Evolutionary conservation across 148 eudicot species (phyloP).

Genomic region (Vaccinium darrowii): DNA sequence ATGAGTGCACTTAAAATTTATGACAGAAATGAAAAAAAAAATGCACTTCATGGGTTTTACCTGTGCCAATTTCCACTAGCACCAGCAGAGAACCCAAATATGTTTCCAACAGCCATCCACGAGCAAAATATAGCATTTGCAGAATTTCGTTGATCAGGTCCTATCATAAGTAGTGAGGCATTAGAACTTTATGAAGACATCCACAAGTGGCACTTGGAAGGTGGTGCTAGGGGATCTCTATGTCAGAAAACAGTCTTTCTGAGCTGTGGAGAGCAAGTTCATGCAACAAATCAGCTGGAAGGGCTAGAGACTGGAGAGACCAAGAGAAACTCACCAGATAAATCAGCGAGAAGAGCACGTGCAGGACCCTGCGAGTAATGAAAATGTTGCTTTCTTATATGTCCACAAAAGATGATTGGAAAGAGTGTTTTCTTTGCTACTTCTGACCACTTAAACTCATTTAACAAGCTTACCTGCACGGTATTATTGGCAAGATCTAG

Average conservation of each 20-base stretch:
- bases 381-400: background rate
- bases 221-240: slow-evolving; percentile 8
- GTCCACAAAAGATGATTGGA: too few species aligned
- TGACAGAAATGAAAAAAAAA: background rate
- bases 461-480: slow-evolving; percentile 65
- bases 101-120: slow-evolving; percentile 99
- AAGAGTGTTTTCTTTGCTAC: background rate
- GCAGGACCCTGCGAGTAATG: slow-evolving; percentile 79
- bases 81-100: slow-evolving; percentile 91
- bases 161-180: slow-evolving; percentile 37
- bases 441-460: slow-evolving; percentile 1
- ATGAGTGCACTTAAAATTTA: background rate
- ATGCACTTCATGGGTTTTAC: slow-evolving; percentile 33
- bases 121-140: slow-evolving; percentile 94
- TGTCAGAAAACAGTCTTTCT: slow-evolving; percentile 12
- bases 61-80: slow-evolving; percentile 90
- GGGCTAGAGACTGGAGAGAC: background rate
- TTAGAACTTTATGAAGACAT: slow-evolving; percentile 19
- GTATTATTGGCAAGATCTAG: slow-evolving; percentile 97
- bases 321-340: slow-evolving; percentile 54
- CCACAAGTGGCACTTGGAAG: slow-evolving; percentile 14
- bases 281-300: slow-evolving; percentile 1
- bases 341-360: slow-evolving; percentile 96
- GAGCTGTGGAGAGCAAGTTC: background rate
- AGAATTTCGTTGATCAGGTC: slow-evolving; percentile 89